phyloP scores from a whole-genome alignment of 1,284 basidiomycete species.

The Rhodotorula sp. region DNA sequence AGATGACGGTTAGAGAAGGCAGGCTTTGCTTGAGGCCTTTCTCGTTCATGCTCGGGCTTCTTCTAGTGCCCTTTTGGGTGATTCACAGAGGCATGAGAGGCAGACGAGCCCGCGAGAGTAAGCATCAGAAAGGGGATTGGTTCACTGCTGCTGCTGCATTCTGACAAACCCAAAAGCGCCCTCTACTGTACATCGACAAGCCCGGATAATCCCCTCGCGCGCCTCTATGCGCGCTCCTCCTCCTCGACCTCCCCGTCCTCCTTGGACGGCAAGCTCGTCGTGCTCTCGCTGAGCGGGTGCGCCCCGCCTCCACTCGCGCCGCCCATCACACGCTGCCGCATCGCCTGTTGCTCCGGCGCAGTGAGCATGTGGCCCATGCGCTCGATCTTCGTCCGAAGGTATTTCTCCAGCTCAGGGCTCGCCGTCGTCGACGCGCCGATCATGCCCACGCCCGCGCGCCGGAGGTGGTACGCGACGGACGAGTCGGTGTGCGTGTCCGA shows the following conservation, averaged over 20 bases:
- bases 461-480: slow-evolving; percentile 53
- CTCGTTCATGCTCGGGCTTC: neutral
- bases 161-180: neutral
- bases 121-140: neutral
- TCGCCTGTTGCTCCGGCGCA: slow-evolving; percentile 52
- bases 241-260: neutral
- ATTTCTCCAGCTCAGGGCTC: slow-evolving; percentile 90
- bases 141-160: neutral
- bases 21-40: no score
- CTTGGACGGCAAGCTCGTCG: slow-evolving; percentile 1
- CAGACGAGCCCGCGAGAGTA: neutral
- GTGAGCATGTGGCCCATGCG: slow-evolving; percentile 94
- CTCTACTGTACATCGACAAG: neutral
- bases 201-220: neutral
- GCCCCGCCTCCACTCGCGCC: neutral
- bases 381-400: slow-evolving; percentile 91
- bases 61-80: no score
- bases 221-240: neutral
- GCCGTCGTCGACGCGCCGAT: slow-evolving; percentile 77
- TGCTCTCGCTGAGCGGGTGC: slow-evolving; percentile 25
- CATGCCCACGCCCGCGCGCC: slow-evolving; percentile 72
- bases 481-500: slow-evolving; percentile 46
- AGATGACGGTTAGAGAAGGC: no score
- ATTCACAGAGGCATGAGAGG: no score
- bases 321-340: slow-evolving; percentile 1